Conservation (phyloP, 2,329 filamentous ascomycete genomes). For the Fusarium luffae region DNA sequence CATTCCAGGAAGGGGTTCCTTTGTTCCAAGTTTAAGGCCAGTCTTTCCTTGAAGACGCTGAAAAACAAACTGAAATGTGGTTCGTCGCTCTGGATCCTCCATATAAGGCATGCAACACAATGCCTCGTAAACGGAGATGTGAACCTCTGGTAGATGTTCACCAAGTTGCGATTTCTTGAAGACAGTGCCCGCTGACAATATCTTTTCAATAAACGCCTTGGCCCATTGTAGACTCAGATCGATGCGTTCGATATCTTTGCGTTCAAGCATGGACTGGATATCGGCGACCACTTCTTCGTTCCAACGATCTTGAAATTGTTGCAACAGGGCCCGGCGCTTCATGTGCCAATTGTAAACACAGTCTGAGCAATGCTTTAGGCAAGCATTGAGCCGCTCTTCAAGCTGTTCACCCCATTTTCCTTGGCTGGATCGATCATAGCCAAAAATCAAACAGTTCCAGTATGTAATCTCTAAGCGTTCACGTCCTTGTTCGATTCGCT, state of each 20-base stretch:
- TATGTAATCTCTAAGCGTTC: conserved; percentile 71
- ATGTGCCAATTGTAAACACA: conserved; percentile 82
- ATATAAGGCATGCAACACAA: conserved; percentile 87
- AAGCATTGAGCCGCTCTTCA: conserved; percentile 64
- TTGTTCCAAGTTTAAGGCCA: conserved; percentile 79
- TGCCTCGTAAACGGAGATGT: conserved; percentile 87
- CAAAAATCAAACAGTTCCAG: conserved; percentile 75
- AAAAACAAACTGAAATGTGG: conserved; percentile 84
- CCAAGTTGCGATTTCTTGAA: conserved; percentile 62
- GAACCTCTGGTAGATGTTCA: conserved; percentile 65
- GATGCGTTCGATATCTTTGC: conserved; percentile 71
- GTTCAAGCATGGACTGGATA: conserved; percentile 67
- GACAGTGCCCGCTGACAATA: conserved; percentile 58
- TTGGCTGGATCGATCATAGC: conserved; percentile 70
- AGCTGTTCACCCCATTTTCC: conserved; percentile 71
- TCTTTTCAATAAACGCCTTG: conserved; percentile 63
- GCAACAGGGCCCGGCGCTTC: conserved; percentile 70
- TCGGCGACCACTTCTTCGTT: conserved; percentile 62
- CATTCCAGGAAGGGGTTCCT: conserved; percentile 81
- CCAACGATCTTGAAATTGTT: conserved; percentile 68
- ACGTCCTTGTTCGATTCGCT: conserved; percentile 65
- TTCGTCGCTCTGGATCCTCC: conserved; percentile 61
- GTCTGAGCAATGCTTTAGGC: conserved; percentile 72
- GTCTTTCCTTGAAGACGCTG: conserved; percentile 76
- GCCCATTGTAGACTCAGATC: conserved; percentile 68